Evolutionary conservation across 768 basidiomycete genomes (phyloP), one percentile per base, ranked within the genome.

Genomic region (Pleurotus djamor): DNA sequence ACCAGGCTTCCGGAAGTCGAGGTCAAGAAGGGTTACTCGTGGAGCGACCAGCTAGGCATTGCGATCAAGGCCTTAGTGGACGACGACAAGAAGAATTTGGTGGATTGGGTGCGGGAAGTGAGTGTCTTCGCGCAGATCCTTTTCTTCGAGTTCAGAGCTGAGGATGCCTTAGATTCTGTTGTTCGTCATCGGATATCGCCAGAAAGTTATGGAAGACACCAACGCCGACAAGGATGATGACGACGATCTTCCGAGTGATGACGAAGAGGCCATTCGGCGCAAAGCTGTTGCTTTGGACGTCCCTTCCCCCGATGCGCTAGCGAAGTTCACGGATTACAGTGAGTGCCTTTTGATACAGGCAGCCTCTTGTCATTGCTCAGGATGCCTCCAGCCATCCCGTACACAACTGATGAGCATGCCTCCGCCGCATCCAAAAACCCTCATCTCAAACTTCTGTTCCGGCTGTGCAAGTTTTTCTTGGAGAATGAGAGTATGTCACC

Each of bases 31-130:
- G 93, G 92, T 5, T 89, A 92, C 72, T 85, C 89, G 13, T 91
- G 89, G 87, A 93, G 87, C 64, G 89, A 98, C 67, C 88, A 98
- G 71, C 78, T 98, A 49, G 96, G 91, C 2, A 92, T 98, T 64
- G 87, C 87, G 3, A 82, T 97, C 60, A 85, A 85, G 43, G 81
- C 83, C 48, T 80, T 98, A 10, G 76, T 88, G 7, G 88, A 93
- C 51, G 80, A 80, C 13, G 88, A 81, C 7, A 78, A 89, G 65
- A 72, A 74, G 57, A 79, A 80, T 34, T 76, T 94, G 43, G 82
- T 96, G 32, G 83, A 87, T 58, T 95, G 94, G 91, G 81, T 87
- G 49, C 88, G 87, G 66, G 84, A 92, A 69, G 96, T 94, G 68
- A 64, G 90, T 74, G 60, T 36, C 49, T 57, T 16, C 17, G 44